Percentiles rank a stretch among this genome's conserved stretches.
Evolutionary conservation across 192 early-diverging fungal species (phyloP).

Genomic region (Umbelopsis ramanniana): DNA sequence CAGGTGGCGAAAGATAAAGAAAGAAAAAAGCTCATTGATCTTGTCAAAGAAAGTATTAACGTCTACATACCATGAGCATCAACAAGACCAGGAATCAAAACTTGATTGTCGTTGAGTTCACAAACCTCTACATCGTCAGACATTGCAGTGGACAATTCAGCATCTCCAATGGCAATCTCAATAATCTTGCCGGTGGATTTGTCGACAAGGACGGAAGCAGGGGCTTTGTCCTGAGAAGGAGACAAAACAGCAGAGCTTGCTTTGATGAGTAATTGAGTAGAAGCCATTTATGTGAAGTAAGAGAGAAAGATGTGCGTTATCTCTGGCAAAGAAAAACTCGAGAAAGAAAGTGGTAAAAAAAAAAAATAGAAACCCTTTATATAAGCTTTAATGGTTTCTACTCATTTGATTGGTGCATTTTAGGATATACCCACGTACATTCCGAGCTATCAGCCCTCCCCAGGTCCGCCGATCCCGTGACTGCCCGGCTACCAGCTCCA

Average conservation of each 20-base stretch:
- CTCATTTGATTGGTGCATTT: slow-evolving; percentile 11
- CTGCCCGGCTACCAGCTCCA: neutral
- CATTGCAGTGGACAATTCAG: neutral
- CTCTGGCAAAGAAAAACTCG: neutral
- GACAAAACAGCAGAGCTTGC: slow-evolving; percentile 34
- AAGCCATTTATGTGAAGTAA: slow-evolving; percentile 8
- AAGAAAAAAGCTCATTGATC: too few species aligned
- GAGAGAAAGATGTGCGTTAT: neutral
- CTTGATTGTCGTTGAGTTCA: slow-evolving; percentile 45
- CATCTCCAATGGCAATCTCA: slow-evolving; percentile 23
- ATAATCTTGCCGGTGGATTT: slow-evolving; percentile 32
- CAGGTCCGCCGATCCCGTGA: neutral
- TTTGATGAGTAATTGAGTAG: slow-evolving; percentile 33
- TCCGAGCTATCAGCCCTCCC: neutral
- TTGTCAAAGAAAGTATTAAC: neutral
- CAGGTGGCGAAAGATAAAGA: neutral
- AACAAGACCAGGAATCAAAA: slow-evolving; percentile 75
- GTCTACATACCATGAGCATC: slow-evolving; percentile 62
- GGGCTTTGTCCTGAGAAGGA: slow-evolving; percentile 23
- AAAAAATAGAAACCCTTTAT: slow-evolving; percentile 4
- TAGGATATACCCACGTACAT: slow-evolving; percentile 16
- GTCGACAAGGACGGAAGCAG: slow-evolving; percentile 32
- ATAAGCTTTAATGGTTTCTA: slow-evolving; percentile 11
- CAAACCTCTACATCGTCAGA: slow-evolving; percentile 40
- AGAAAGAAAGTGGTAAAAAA: too few species aligned